phyloP scores from a whole-genome alignment of 768 basidiomycete species.

The Mycena epipterygia region DNA sequence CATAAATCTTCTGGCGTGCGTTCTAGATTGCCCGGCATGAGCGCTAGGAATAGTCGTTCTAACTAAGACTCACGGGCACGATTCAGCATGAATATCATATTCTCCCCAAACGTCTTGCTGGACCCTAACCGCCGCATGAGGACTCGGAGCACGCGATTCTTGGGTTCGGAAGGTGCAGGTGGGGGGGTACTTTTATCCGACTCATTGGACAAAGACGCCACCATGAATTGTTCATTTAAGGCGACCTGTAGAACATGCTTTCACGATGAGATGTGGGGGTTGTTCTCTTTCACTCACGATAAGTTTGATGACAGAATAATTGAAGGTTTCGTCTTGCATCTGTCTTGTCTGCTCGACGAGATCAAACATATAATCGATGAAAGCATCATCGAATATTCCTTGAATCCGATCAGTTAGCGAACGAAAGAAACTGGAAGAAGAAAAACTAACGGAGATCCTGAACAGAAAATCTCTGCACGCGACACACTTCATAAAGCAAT shows the following conservation, averaged over 20 bases:
- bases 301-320: constrained; percentile 95
- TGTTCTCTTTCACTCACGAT: constrained; percentile 69
- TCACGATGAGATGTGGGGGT: not conserved
- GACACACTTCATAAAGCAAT: constrained; percentile 92
- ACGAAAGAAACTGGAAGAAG: constrained; percentile 23
- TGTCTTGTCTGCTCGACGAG: constrained; percentile 93
- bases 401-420: constrained; percentile 17
- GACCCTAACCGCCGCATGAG: constrained; percentile 86
- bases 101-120: constrained; percentile 97
- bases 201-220: constrained; percentile 70
- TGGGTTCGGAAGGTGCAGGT: constrained; percentile 51
- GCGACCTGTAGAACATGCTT: constrained; percentile 75
- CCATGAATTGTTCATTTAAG: constrained; percentile 99
- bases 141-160: constrained; percentile 87
- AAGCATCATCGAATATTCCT: constrained; percentile 87
- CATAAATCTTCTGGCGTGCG: constrained; percentile 92
- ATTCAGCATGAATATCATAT: constrained; percentile 99
- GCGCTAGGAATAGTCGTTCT: not conserved
- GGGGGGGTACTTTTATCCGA: constrained; percentile 22
- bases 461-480: constrained; percentile 86
- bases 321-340: constrained; percentile 92
- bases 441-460: constrained; percentile 79
- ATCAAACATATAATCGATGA: constrained; percentile 92
- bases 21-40: constrained; percentile 56
- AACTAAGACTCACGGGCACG: constrained; percentile 81